Evolutionary conservation across 2,329 filamentous ascomycete genomes (phyloP), one percentile per base, ranked within the genome.

Genomic region (Didymella glomerata): DNA sequence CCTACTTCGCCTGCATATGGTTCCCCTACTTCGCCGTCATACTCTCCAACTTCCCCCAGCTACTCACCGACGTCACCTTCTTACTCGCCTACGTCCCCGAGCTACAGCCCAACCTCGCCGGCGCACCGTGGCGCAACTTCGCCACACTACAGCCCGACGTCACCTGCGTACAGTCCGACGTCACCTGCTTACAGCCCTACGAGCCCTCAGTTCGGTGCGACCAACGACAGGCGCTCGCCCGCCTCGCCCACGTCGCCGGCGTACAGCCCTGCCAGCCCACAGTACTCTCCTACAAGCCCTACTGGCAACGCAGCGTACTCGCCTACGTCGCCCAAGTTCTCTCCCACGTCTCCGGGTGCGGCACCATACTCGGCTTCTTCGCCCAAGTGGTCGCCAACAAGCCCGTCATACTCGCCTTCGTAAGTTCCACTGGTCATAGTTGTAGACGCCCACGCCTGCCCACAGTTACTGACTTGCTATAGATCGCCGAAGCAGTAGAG

Each of bases 201-300:
- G 36, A 86, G 83, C 59, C 80, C 80, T 24, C 77, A 82, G 49
- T 77, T 77, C 55, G 67, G 67, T 45, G 67, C 58, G 10, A 67
- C 67, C 54, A 71, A 71, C 41, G 70, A 76, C 58, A 70, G 70
- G 62, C 71, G 72, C 32, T 74, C 72, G 5, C 83, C 83, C 65
- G 80, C 81, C 45, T 89, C 87, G 3, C 88, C 89, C 3, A 88
- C 87, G 6, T 89, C 86, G 66, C 89, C 89, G 54, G 87, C 84
- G 70, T 92, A 91, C 78, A 90, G 87, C 70, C 88, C 88, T n/a
- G 86, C 88, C 3, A 89, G 85, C 50, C 88, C 76, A n/a, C 70
- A 75, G 82, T 67, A 86, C 82, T 72, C 77, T 84, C 68, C 81
- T 76, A 71, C 78, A 82, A 85, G 30, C 84, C 87, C 73, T 28